phyloP scores from a whole-genome alignment of 108 stramenopile genomes.

The Cyclotella kingstonii region DNA sequence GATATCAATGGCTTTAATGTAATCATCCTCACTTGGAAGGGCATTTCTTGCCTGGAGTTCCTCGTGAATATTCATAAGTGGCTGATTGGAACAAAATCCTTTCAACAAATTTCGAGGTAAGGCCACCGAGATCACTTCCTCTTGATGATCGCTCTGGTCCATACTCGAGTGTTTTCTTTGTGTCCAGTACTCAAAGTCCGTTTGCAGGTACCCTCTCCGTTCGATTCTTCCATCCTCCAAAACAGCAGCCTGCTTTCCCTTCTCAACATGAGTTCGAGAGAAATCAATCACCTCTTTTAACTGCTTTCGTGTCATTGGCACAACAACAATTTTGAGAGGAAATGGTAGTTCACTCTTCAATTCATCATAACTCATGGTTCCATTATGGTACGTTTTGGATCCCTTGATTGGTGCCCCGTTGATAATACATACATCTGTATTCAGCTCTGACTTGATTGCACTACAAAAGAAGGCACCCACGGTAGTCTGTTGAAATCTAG shows the following conservation, averaged over 20 bases:
- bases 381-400: constrained; percentile 37
- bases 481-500: constrained; percentile 67
- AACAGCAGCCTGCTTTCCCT: constrained; percentile 27
- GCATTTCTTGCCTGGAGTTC: constrained; percentile 44
- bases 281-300: constrained; percentile 61
- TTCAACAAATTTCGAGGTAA: constrained; percentile 75
- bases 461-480: constrained; percentile 65
- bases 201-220: constrained; percentile 63
- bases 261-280: constrained; percentile 59
- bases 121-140: constrained; percentile 56
- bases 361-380: constrained; percentile 62
- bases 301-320: constrained; percentile 57
- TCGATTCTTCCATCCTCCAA: constrained; percentile 40
- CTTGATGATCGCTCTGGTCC: no score
- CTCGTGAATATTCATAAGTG: constrained; percentile 64
- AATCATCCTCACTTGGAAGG: constrained; percentile 64
- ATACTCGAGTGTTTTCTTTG: neutral
- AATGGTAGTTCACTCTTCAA: constrained; percentile 79
- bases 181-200: constrained; percentile 60
- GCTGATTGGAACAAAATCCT: constrained; percentile 78
- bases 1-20: constrained; percentile 63
- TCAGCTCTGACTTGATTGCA: constrained; percentile 63
- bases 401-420: constrained; percentile 82
- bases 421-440: constrained; percentile 62
- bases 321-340: constrained; percentile 78